Evolutionary conservation across 2,329 filamentous ascomycete genomes (phyloP).

Genomic region (Fusarium sp.): DNA sequence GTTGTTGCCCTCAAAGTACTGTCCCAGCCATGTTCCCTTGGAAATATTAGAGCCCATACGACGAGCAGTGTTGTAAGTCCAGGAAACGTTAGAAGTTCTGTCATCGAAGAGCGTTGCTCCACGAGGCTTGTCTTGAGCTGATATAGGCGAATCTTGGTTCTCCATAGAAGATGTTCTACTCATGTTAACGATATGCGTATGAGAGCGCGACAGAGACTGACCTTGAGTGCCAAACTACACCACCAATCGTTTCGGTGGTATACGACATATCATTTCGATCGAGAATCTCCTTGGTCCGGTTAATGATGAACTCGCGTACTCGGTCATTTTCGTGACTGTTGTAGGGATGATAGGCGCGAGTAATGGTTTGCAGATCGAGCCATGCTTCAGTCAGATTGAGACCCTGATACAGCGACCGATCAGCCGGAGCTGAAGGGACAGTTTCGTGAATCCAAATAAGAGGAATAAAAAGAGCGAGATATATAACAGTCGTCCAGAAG

Average conservation of each 20-base stretch:
- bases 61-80: slow-evolving; percentile 46
- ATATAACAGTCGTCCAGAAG: slow-evolving; percentile 78
- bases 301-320: slow-evolving; percentile 79
- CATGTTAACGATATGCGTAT: not conserved
- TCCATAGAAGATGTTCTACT: slow-evolving; percentile 7
- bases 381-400: slow-evolving; percentile 88
- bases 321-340: slow-evolving; percentile 86
- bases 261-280: slow-evolving; percentile 65
- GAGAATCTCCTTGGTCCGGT: slow-evolving; percentile 75
- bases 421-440: slow-evolving; percentile 72
- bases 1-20: slow-evolving; percentile 94
- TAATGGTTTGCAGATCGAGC: slow-evolving; percentile 81
- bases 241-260: slow-evolving; percentile 51
- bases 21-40: slow-evolving; percentile 51
- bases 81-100: slow-evolving; percentile 79
- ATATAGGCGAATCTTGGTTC: not conserved
- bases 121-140: slow-evolving; percentile 12
- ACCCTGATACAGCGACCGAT: slow-evolving; percentile 60
- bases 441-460: slow-evolving; percentile 79
- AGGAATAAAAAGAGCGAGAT: slow-evolving; percentile 79
- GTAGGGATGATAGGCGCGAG: slow-evolving; percentile 82
- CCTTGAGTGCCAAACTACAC: slow-evolving; percentile 42
- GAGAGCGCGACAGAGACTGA: slow-evolving; percentile 9
- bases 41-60: slow-evolving; percentile 29
- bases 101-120: slow-evolving; percentile 80